A percentile compares a stretch with the other conserved stretches of the same genome.
These are phyloP conservation scores for Antitrichia curtipendula DNA, from an alignment of 225 moss, liverwort and hornwort species.

Conservation along the genomic window DNA sequence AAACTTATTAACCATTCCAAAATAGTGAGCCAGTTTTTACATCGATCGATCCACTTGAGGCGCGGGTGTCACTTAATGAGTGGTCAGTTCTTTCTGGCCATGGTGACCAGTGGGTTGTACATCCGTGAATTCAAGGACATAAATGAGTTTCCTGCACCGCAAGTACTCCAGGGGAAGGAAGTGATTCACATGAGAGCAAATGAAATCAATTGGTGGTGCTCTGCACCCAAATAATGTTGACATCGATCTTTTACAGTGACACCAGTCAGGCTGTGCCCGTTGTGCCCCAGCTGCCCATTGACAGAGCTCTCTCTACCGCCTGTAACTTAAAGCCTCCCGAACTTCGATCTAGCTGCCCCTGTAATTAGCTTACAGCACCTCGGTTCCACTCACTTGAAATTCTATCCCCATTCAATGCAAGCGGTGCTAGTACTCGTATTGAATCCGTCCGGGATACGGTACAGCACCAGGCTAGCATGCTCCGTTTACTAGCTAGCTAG, in stretches of 20 bases:
- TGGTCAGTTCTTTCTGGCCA: background rate
- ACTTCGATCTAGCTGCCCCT: background rate
- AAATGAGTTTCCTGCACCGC: background rate
- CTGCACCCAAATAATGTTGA: background rate
- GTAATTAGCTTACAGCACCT: background rate
- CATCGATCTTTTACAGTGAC: background rate
- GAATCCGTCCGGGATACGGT: background rate
- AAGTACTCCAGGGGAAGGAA: background rate
- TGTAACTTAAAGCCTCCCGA: background rate
- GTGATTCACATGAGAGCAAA: background rate
- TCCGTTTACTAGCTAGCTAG: background rate
- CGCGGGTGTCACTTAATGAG: background rate
- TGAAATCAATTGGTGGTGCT: background rate
- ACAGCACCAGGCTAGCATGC: background rate
- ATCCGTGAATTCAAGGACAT: background rate
- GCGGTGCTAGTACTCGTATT: too few relatives aligned
- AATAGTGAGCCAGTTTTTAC: too few relatives aligned
- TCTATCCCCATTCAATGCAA: background rate
- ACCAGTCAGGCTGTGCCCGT: background rate
- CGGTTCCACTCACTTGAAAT: background rate
- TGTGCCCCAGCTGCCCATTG: background rate
- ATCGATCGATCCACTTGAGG: too few relatives aligned
- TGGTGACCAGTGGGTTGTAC: background rate
- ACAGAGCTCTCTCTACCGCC: background rate
- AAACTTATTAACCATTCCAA: background rate